Evolutionary conservation across 768 basidiomycete species (phyloP), one percentile per base, ranked within the genome.

Genomic region (Sarcomyxa edulis): DNA sequence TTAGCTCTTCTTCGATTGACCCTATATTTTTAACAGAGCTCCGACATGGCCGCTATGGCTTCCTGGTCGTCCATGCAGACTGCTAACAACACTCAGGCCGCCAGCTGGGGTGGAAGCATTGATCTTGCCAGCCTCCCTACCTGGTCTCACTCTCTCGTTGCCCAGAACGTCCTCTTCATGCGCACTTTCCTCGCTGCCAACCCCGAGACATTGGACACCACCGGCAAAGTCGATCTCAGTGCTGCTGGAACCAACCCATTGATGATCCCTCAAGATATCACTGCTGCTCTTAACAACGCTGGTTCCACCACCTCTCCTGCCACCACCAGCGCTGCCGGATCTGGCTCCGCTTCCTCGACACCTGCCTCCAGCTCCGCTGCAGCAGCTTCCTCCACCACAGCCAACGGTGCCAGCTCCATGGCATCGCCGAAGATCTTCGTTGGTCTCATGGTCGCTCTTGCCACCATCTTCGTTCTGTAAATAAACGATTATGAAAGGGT

Each of bases 81-180:
- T 23, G 45, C 59, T n/a, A 62, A 61, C 56, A 78, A 69, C 53
- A 32, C 59, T 43, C 42, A 32, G 39, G 83, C 76, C 20, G 54
- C 71, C 11, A 59, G 47, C 29, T 86, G 84, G 85, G 84, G 83
- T 42, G 55, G 57, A 39, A 74, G 62, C 69, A 72, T 84, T 26
- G 76, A 85, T 58, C 61, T 86, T 50, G 53, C 61, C 25, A 28
- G 44, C 30, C 60, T 87, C 49, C 79, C 80, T 32, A 53, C 52
- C 0, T 81, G 76, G 79, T 58, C 78, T 5, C 69, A 76, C 40
- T 44, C 54, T 10, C 51, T 49, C 34, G 51, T 71, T 32, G 73
- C 71, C 27, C 70, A 81, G 66, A 84, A 84, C 61, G 71, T 83
- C 44, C 46, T 70, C 37, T 42, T 12, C 59, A 71, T 63, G 34